Conservation (phyloP, 768 basidiomycete genomes). For the Pholiota conissans region DNA sequence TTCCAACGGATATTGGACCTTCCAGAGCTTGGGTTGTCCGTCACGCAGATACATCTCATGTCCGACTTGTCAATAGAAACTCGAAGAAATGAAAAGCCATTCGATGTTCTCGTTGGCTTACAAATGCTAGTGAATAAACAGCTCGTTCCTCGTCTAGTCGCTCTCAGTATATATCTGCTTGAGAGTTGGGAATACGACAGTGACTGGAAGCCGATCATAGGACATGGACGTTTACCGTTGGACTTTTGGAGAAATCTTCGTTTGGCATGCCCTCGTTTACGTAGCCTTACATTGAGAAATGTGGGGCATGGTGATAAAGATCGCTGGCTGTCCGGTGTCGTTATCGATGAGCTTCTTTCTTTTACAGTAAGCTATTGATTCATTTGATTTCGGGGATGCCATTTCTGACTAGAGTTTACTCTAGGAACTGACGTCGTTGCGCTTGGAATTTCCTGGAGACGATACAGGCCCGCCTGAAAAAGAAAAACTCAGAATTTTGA, state of each 20-base stretch:
- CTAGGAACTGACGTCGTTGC: no score
- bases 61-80: background rate
- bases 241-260: slow-evolving; percentile 5
- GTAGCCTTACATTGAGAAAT: background rate
- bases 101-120: background rate
- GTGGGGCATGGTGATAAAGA: background rate
- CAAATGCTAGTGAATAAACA: background rate
- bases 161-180: background rate
- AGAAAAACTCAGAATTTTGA: no score
- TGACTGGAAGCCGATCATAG: background rate
- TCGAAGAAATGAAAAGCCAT: background rate
- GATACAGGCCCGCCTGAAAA: no score
- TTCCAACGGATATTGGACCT: slow-evolving; percentile 1
- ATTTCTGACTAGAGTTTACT: no score
- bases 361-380: no score
- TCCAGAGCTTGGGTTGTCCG: background rate
- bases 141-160: background rate
- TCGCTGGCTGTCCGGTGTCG: background rate
- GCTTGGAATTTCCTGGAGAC: no score
- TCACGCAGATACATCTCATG: no score
- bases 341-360: background rate
- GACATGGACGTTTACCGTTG: background rate
- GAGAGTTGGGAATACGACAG: background rate
- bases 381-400: no score
- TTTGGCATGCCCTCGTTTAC: background rate